Evolutionary conservation across 257 asterid species (phyloP).

Genomic region (Solanum lignicaule): DNA sequence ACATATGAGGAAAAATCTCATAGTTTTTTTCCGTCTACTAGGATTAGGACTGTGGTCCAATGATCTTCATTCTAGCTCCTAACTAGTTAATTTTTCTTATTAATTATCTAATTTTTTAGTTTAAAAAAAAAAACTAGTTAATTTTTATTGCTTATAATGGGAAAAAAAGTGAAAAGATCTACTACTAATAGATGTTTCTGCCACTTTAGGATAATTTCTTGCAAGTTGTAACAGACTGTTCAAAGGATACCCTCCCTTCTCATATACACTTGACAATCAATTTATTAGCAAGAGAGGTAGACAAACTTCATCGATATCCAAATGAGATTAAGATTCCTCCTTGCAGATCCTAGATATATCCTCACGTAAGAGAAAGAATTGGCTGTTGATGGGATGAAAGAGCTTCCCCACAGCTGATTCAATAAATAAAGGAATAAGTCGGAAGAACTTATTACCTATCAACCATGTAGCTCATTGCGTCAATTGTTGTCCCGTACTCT

Average conservation of each 20-base stretch:
- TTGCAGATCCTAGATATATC: not conserved
- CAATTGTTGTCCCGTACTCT: constrained; percentile 78
- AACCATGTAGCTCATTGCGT: constrained; percentile 66
- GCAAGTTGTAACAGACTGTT: not conserved
- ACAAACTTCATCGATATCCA: not conserved
- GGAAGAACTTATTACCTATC: constrained; percentile 27
- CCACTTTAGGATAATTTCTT: not conserved
- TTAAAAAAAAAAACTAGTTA: too few relatives aligned
- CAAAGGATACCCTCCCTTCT: not conserved
- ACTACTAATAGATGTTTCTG: not conserved
- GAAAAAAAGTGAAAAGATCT: not conserved
- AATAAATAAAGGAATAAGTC: not conserved
- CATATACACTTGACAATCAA: not conserved
- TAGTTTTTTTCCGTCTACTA: not conserved
- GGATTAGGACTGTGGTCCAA: not conserved
- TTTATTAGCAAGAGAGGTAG: not conserved
- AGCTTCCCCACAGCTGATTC: not conserved
- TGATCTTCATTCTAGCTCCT: not conserved
- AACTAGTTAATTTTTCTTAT: not conserved
- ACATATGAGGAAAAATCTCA: not conserved
- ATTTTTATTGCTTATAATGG: not conserved
- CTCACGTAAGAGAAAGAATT: not conserved
- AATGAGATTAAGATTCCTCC: not conserved
- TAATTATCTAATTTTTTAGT: too few relatives aligned
- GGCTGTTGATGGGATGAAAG: not conserved